Percentiles rank a stretch among this genome's conserved stretches.
These are phyloP conservation scores for Sporisorium sorghi DNA, from an alignment of 1,284 basidiomycete species.

Conservation along the genomic window DNA sequence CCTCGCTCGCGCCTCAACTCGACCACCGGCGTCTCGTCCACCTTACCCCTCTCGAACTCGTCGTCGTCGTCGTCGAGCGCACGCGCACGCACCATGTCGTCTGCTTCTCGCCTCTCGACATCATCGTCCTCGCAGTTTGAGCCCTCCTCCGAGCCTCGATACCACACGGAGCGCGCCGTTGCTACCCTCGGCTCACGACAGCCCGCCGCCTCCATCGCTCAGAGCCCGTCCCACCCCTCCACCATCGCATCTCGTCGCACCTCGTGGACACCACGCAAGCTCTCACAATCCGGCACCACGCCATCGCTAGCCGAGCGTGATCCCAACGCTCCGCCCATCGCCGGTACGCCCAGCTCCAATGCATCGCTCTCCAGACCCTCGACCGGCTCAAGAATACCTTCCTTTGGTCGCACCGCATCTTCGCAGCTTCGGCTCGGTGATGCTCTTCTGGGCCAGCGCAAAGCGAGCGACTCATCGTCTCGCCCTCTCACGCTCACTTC, in stretches of 20 bases:
- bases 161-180: constrained; percentile 18
- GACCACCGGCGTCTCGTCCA: constrained; percentile 20
- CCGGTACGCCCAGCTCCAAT: neutral
- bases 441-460: constrained; percentile 45
- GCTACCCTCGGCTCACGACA: constrained; percentile 27
- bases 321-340: constrained; percentile 16
- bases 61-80: constrained; percentile 23
- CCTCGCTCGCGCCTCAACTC: constrained; percentile 34
- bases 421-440: constrained; percentile 48
- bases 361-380: constrained; percentile 23
- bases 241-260: constrained; percentile 24
- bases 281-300: constrained; percentile 5
- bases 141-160: constrained; percentile 9
- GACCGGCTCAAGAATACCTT: constrained; percentile 43
- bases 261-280: constrained; percentile 40
- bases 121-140: constrained; percentile 13
- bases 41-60: constrained; percentile 19
- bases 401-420: constrained; percentile 35
- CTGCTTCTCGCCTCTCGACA: constrained; percentile 20
- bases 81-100: constrained; percentile 38
- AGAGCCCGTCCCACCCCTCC: constrained; percentile 12
- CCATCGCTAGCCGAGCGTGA: constrained; percentile 30
- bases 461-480: constrained; percentile 40
- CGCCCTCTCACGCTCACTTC: constrained; percentile 24
- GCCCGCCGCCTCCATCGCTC: constrained; percentile 9